phyloP scores from a whole-genome alignment of 2,329 filamentous ascomycete genomes.

The Penicillium glabrum region DNA sequence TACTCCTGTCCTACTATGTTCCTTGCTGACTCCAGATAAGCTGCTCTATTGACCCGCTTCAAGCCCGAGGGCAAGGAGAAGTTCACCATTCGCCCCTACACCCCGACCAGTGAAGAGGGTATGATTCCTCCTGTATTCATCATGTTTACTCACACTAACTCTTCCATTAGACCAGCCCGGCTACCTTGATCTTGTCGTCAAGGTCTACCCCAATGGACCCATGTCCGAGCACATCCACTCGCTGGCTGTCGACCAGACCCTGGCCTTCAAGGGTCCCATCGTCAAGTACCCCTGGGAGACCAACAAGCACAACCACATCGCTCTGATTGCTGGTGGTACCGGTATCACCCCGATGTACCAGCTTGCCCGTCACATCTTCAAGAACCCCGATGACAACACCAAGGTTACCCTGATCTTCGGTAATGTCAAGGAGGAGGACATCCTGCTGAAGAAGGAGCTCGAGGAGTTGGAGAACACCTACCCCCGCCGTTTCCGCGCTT shows the following conservation, averaged over 20 bases:
- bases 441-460: slow-evolving; percentile 83
- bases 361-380: slow-evolving; percentile 86
- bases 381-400: slow-evolving; percentile 93
- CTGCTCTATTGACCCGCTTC: slow-evolving; percentile 86
- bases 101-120: slow-evolving; percentile 85
- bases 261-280: slow-evolving; percentile 93
- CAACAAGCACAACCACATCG: slow-evolving; percentile 86
- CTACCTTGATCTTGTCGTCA: slow-evolving; percentile 84
- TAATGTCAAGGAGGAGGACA: slow-evolving; percentile 86
- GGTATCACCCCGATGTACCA: slow-evolving; percentile 99
- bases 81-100: slow-evolving; percentile 87
- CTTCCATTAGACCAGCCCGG: slow-evolving; percentile 65
- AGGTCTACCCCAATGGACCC: slow-evolving; percentile 84
- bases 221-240: slow-evolving; percentile 90
- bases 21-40: slow-evolving; percentile 33
- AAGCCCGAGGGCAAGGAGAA: slow-evolving; percentile 81
- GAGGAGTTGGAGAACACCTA: slow-evolving; percentile 89
- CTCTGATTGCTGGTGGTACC: slow-evolving; percentile 80
- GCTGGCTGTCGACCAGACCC: slow-evolving; percentile 75
- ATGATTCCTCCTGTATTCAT: slow-evolving; percentile 3
- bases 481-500: slow-evolving; percentile 90
- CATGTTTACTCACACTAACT: background rate
- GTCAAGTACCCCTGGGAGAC: slow-evolving; percentile 86
- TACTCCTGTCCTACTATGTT: background rate
- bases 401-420: slow-evolving; percentile 95